Conservation (phyloP, 805 yeast species). For the Starmerella lactis-condensi region DNA sequence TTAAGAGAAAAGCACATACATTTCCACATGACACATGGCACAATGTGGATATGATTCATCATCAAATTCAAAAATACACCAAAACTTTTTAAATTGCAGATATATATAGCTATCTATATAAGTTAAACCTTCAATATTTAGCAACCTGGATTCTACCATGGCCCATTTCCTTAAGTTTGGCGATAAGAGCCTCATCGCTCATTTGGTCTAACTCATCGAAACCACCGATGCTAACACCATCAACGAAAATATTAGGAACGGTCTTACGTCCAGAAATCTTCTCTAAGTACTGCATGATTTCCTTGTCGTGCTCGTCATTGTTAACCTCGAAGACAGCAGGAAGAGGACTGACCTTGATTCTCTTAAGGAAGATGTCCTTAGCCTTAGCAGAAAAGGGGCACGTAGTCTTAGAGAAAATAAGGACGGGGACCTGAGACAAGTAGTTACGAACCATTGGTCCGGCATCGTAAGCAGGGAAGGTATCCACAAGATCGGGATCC, state of each 20-base stretch:
- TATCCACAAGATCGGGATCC: neutral
- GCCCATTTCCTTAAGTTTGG: conserved; percentile 38
- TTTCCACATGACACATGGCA: too few relatives aligned
- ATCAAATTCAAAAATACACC: too few relatives aligned
- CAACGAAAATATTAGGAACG: conserved; percentile 76
- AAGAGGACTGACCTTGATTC: conserved; percentile 53
- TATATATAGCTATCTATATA: too few relatives aligned
- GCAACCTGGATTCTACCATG: conserved; percentile 14
- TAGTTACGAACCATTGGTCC: conserved; percentile 3
- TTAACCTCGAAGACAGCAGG: conserved; percentile 69
- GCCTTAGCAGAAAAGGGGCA: conserved; percentile 62
- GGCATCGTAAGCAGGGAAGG: conserved; percentile 7
- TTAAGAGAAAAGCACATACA: too few relatives aligned
- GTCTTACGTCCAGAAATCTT: conserved; percentile 59
- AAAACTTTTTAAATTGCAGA: too few relatives aligned
- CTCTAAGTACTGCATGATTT: conserved; percentile 54
- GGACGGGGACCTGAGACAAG: conserved; percentile 17
- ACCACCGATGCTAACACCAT: conserved; percentile 68
- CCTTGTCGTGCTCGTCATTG: conserved; percentile 53
- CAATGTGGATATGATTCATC: too few relatives aligned
- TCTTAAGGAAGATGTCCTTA: conserved; percentile 43
- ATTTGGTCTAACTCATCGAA: conserved; percentile 56
- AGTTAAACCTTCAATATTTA: too few relatives aligned
- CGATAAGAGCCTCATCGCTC: conserved; percentile 38
- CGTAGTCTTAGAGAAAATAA: conserved; percentile 34